Evolutionary conservation across 1,284 basidiomycete species (phyloP).

Genomic region (Leccinum huronense): DNA sequence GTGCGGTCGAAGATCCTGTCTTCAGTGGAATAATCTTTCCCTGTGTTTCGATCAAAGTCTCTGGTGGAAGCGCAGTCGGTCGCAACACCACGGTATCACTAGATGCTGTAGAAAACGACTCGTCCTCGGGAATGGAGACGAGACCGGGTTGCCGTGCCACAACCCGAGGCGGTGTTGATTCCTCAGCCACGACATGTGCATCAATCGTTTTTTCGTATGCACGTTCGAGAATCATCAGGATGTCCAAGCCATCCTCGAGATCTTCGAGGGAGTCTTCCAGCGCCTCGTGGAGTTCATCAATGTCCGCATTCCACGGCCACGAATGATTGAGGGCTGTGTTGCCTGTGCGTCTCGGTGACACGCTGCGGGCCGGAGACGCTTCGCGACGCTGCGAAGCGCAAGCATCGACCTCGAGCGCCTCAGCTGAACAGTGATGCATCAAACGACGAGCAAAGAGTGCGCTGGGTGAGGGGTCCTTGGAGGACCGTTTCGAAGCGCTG

Average conservation of each 20-base stretch:
- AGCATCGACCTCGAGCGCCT: constrained; percentile 41
- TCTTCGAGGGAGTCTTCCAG: constrained; percentile 57
- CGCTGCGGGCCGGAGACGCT: constrained; percentile 31
- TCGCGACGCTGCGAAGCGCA: constrained; percentile 18
- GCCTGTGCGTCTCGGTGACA: constrained; percentile 28
- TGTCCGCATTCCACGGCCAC: constrained; percentile 39
- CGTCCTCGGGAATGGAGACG: constrained; percentile 31
- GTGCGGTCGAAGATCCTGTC: constrained; percentile 67
- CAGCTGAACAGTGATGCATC: constrained; percentile 77
- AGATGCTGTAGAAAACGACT: constrained; percentile 7
- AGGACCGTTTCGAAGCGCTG: constrained; percentile 20
- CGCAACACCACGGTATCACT: constrained; percentile 1
- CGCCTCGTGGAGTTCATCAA: constrained; percentile 43
- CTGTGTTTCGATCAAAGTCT: constrained; percentile 14
- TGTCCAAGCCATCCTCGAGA: constrained; percentile 63
- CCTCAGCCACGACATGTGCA: constrained; percentile 49
- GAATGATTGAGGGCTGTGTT: constrained; percentile 26
- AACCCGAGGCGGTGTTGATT: constrained; percentile 13
- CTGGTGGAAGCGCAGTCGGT: constrained; percentile 14
- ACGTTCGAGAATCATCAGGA: constrained; percentile 62
- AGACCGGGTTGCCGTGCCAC: constrained; percentile 14
- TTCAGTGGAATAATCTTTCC: constrained; percentile 44
- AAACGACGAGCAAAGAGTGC: constrained; percentile 82
- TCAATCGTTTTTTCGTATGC: constrained; percentile 64
- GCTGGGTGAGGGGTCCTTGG: constrained; percentile 52